phyloP scores from a whole-genome alignment of 2,329 filamentous ascomycete species.

The Colletotrichum sansevieriae region DNA sequence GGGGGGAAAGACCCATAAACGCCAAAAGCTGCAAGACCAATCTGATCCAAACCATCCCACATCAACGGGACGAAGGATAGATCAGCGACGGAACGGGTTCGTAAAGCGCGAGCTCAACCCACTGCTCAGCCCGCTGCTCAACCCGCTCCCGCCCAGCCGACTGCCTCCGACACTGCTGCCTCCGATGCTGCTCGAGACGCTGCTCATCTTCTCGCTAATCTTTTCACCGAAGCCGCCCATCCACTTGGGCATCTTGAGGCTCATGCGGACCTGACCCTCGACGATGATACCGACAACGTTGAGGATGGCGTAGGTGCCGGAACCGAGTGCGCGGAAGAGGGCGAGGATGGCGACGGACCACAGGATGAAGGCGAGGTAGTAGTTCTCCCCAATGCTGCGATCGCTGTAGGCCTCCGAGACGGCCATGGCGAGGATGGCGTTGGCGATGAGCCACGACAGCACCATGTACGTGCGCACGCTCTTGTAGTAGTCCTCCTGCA shows the following conservation, averaged over 20 bases:
- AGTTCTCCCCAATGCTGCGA: conserved; percentile 81
- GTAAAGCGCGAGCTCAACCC: conserved; percentile 15
- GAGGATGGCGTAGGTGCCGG: conserved; percentile 84
- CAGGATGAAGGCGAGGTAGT: conserved; percentile 92
- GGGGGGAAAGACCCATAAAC: conserved; percentile 5
- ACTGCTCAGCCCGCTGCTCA: conserved; percentile 29
- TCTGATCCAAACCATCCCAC: neutral
- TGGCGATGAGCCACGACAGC: conserved; percentile 91
- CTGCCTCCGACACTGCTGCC: conserved; percentile 45
- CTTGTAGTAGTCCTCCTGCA: conserved; percentile 99
- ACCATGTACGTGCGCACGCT: conserved; percentile 99
- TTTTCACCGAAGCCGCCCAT: conserved; percentile 60
- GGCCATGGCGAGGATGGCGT: conserved; percentile 93
- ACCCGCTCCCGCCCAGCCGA: conserved; percentile 44
- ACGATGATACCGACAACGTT: conserved; percentile 87
- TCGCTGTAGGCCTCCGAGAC: conserved; percentile 87
- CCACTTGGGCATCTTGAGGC: conserved; percentile 67
- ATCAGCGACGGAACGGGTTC: conserved; percentile 34
- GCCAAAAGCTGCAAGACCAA: conserved; percentile 33
- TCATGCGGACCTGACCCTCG: conserved; percentile 81
- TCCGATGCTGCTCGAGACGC: conserved; percentile 59
- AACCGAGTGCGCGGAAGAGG: conserved; percentile 88
- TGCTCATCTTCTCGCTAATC: conserved; percentile 63
- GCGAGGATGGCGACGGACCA: conserved; percentile 92
- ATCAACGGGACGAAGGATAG: neutral